Evolutionary conservation across 352 stramenopile genomes (phyloP).

Genomic region (Phytophthora capsici): DNA sequence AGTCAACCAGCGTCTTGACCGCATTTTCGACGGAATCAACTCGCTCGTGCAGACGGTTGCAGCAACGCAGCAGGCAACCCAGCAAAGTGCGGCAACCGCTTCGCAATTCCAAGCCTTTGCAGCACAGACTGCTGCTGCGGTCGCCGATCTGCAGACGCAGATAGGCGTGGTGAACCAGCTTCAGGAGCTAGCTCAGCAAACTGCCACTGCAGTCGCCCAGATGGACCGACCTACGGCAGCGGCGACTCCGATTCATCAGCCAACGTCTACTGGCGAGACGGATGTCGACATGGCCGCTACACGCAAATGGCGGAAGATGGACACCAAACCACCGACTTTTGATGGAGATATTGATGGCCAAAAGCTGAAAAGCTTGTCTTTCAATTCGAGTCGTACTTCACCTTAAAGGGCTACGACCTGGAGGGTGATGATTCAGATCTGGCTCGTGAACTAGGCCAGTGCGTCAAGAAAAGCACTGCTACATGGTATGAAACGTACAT

Average conservation of each 20-base stretch:
- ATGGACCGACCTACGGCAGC: too few relatives aligned
- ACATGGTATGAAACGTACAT: not conserved
- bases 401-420: not conserved
- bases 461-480: not conserved
- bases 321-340: not conserved
- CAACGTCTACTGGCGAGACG: too few relatives aligned
- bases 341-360: not conserved
- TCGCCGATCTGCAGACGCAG: not conserved
- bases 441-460: not conserved
- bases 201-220: not conserved
- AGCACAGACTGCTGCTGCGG: not conserved
- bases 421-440: not conserved
- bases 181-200: not conserved
- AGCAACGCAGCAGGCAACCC: not conserved
- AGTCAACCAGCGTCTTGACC: conserved; percentile 11
- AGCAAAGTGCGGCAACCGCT: not conserved
- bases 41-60: not conserved
- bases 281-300: not conserved
- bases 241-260: too few relatives aligned
- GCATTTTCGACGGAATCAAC: conserved; percentile 8
- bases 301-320: not conserved
- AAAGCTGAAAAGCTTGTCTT: not conserved
- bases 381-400: not conserved
- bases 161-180: not conserved
- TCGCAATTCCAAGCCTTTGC: conserved; percentile 1